A percentile compares a stretch with the other conserved stretches of the same genome.
phyloP scores from a whole-genome alignment of 2,329 filamentous ascomycete genomes.

The Aspergillus sp. region DNA sequence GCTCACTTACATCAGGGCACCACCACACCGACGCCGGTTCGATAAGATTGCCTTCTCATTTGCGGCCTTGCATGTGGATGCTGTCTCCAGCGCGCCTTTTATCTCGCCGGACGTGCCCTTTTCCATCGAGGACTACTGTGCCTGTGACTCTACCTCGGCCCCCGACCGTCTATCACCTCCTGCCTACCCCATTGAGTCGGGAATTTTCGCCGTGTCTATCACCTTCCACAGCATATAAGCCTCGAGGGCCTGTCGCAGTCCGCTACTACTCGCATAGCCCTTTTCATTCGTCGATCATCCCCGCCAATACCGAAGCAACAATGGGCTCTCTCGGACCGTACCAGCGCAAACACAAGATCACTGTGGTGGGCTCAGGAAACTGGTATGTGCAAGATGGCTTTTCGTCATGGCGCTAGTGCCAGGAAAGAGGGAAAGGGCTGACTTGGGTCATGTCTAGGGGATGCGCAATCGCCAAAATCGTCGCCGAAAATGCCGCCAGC shows the following conservation, averaged over 20 bases:
- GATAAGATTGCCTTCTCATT: slow-evolving; percentile 4
- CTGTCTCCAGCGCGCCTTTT: slow-evolving; percentile 21
- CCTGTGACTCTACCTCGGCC: slow-evolving; percentile 32
- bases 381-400: slow-evolving; percentile 61
- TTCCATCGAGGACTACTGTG: slow-evolving; percentile 22
- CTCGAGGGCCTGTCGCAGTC: slow-evolving; percentile 10
- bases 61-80: slow-evolving; percentile 23
- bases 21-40: slow-evolving; percentile 3
- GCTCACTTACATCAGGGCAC: slow-evolving; percentile 21
- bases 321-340: slow-evolving; percentile 38
- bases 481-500: slow-evolving; percentile 84
- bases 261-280: slow-evolving; percentile 16
- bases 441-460: slow-evolving; percentile 69
- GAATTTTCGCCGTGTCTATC: slow-evolving; percentile 18
- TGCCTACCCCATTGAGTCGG: slow-evolving; percentile 18
- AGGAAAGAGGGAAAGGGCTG: too few relatives aligned
- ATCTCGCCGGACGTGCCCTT: slow-evolving; percentile 28
- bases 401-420: too few relatives aligned
- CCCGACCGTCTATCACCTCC: slow-evolving; percentile 26
- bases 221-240: slow-evolving; percentile 24
- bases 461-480: slow-evolving; percentile 94
- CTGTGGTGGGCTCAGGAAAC: slow-evolving; percentile 92
- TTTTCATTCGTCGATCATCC: slow-evolving; percentile 14
- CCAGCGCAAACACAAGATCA: slow-evolving; percentile 50
- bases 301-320: slow-evolving; percentile 17